Percentiles rank a stretch among this genome's conserved stretches.
These are phyloP conservation scores for Oryza brachyantha DNA, from an alignment of 176 grass and related monocot genomes.

Conservation along the genomic window DNA sequence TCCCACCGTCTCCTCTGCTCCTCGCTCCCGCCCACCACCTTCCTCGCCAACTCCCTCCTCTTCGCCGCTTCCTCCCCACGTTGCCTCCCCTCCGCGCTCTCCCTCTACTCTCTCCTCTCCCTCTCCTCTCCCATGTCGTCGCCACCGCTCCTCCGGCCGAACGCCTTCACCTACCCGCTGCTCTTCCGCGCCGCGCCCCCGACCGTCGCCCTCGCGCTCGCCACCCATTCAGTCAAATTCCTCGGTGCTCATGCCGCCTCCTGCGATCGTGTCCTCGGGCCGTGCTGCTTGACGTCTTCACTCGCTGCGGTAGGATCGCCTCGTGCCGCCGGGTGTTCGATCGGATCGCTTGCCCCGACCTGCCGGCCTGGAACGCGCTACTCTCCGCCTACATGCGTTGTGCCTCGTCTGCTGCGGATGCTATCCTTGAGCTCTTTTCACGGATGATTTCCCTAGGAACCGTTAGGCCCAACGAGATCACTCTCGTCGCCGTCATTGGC, in stretches of 20 bases:
- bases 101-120: constrained; percentile 40
- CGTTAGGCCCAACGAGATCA: constrained; percentile 41
- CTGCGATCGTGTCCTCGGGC: constrained; percentile 35
- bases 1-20: constrained; percentile 11
- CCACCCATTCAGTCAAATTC: constrained; percentile 48
- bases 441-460: background rate
- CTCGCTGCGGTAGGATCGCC: constrained; percentile 24
- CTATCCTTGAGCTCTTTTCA: constrained; percentile 20
- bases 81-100: constrained; percentile 22
- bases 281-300: constrained; percentile 37
- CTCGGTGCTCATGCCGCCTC: constrained; percentile 7
- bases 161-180: constrained; percentile 46
- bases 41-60: constrained; percentile 50
- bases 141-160: constrained; percentile 21
- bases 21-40: constrained; percentile 19
- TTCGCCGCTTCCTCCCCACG: constrained; percentile 6
- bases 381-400: constrained; percentile 26
- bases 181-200: constrained; percentile 42
- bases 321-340: constrained; percentile 36
- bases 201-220: constrained; percentile 26
- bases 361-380: constrained; percentile 48
- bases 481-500: constrained; percentile 33
- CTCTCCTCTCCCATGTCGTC: background rate
- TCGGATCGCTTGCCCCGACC: constrained; percentile 22
- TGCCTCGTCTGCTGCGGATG: constrained; percentile 1